Conservation (phyloP, 2,329 filamentous ascomycete genomes). For the Westerdykella ornata region DNA sequence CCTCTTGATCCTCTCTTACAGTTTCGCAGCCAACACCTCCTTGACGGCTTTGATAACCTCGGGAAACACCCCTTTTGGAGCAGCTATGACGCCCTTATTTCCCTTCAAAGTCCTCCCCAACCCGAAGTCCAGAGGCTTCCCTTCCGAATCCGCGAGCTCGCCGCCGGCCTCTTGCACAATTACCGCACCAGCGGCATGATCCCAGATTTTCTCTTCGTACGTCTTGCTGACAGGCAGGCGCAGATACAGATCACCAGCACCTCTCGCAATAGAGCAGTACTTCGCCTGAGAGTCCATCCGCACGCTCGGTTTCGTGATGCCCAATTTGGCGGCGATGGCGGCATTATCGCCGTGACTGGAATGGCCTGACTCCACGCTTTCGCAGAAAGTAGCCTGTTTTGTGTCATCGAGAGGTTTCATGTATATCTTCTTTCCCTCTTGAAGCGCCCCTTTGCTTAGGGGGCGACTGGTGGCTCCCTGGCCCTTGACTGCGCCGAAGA, state of each 20-base stretch:
- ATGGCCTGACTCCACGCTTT: conserved; percentile 90
- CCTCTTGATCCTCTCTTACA: conserved; percentile 4
- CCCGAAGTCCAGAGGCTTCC: conserved; percentile 79
- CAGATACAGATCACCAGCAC: conserved; percentile 90
- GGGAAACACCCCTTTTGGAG: conserved; percentile 67
- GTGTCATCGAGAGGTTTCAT: conserved; percentile 76
- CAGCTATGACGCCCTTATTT: conserved; percentile 93
- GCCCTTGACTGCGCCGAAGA: conserved; percentile 78
- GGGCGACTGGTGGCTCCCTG: conserved; percentile 75
- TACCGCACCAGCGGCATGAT: conserved; percentile 90
- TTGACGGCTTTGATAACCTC: conserved; percentile 76
- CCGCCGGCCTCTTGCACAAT: conserved; percentile 93
- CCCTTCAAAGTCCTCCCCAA: conserved; percentile 75
- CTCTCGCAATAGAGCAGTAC: conserved; percentile 89
- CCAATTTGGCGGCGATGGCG: conserved; percentile 72
- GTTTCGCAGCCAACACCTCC: conserved; percentile 56
- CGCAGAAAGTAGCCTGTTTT: conserved; percentile 81
- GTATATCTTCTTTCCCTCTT: conserved; percentile 56
- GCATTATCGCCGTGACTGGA: conserved; percentile 84
- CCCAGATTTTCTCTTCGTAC: conserved; percentile 99
- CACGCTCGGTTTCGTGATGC: conserved; percentile 83
- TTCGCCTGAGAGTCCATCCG: conserved; percentile 98
- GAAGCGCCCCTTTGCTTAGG: conserved; percentile 53
- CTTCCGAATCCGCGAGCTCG: conserved; percentile 80
- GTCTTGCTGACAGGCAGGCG: conserved; percentile 75